phyloP scores from a whole-genome alignment of 495 filamentous ascomycete genomes.

The Umbilicaria muhlenbergii region DNA sequence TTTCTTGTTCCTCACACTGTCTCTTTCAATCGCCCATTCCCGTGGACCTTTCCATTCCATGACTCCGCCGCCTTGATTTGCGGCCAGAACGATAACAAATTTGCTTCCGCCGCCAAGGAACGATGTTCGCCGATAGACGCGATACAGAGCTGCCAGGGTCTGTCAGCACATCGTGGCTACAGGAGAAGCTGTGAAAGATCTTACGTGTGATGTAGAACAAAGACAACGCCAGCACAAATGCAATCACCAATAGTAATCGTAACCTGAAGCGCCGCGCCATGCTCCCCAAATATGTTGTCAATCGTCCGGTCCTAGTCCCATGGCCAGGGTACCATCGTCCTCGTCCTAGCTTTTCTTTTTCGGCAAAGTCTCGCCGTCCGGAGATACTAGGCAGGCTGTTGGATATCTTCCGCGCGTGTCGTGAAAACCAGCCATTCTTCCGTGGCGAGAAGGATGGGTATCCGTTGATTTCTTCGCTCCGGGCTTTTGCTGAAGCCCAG shows the following conservation, averaged over 20 bases:
- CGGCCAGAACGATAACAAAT: slow-evolving; percentile 83
- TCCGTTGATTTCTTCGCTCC: slow-evolving; percentile 56
- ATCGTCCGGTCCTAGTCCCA: slow-evolving; percentile 15
- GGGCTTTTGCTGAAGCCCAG: slow-evolving; percentile 68
- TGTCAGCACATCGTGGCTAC: not conserved
- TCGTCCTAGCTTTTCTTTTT: slow-evolving; percentile 62
- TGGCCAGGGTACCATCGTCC: slow-evolving; percentile 24
- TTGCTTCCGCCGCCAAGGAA: slow-evolving; percentile 71
- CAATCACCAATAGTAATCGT: slow-evolving; percentile 38
- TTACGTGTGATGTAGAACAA: slow-evolving; percentile 55
- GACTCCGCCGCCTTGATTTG: slow-evolving; percentile 89
- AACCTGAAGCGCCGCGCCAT: slow-evolving; percentile 38
- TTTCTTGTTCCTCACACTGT: slow-evolving; percentile 89
- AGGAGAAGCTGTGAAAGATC: slow-evolving; percentile 13
- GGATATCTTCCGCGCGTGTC: slow-evolving; percentile 60
- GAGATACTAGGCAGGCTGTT: slow-evolving; percentile 59
- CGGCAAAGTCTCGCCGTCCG: slow-evolving; percentile 34
- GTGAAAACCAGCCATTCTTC: slow-evolving; percentile 69
- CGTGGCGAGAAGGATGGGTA: slow-evolving; percentile 70
- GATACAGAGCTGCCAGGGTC: slow-evolving; percentile 21
- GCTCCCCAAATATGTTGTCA: slow-evolving; percentile 23
- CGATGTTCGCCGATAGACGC: slow-evolving; percentile 36
- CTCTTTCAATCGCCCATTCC: slow-evolving; percentile 96
- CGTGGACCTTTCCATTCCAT: slow-evolving; percentile 98
- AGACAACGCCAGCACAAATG: slow-evolving; percentile 46